Evolutionary conservation across 1,284 basidiomycete genomes (phyloP), one percentile per base, ranked within the genome.

Genomic region (Irpex rosettiformis): DNA sequence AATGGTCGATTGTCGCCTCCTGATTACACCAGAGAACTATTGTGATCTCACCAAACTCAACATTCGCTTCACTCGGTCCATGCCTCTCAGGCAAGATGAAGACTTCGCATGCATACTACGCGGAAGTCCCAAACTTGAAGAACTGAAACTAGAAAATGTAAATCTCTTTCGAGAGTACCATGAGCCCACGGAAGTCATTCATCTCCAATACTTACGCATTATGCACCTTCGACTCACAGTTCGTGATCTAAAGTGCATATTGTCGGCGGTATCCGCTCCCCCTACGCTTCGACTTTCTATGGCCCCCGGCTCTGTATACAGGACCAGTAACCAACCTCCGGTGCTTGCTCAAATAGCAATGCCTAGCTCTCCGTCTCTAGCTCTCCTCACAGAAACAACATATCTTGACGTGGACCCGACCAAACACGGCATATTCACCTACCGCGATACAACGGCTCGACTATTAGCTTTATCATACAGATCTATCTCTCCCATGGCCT

Each of bases 31-130:
- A 1, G 40, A 13, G 10, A 54, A 55, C 53, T 58, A 55, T 45
- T 18, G 42, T 24, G 53, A 45, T 18, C 53, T 58, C 11, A 58
- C 40, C 18, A 55, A 55, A 28, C 45, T 58, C n/a, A 29, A 54
- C 21, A 55, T 58, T 28, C 27, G 33, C 45, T 56, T 28, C 28
- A 18, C 27, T 25, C 27, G 29, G 5, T 16, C 25, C 22, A 29
- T 51, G 45, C 30, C 18, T 10, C 43, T 13, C 11, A 51, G 43
- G n/a, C 37, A 28, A 27, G 58, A 51, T 40, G 21, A 52, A 22
- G 53, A 55, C 37, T 45, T 58, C 13, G 6, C 22, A 13, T 48
- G 21, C 30, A 27, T 58, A 7, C 33, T 58, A 21, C n/a, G 29
- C 18, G 45, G 30, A 18, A 47, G 58, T 37, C 58, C 58, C 10